phyloP scores from a whole-genome alignment of 1,284 basidiomycete genomes.

The Cutaneotrichosporon cyanovorans region DNA sequence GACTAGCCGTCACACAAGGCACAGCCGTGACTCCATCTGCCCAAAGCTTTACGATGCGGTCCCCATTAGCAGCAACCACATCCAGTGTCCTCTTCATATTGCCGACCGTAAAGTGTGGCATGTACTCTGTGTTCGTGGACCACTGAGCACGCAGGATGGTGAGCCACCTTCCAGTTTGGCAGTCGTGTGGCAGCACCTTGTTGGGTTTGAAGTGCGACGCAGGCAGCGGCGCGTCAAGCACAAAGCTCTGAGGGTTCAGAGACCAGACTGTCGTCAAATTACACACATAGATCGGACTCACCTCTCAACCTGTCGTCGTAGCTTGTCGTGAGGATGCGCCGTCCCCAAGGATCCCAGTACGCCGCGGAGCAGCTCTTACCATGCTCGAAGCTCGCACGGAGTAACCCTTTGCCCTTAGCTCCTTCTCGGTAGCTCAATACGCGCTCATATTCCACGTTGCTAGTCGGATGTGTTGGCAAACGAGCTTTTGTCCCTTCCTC shows the following conservation, averaged over 20 bases:
- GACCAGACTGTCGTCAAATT: conserved; percentile 39
- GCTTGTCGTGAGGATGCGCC: conserved; percentile 43
- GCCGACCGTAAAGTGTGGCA: conserved; percentile 47
- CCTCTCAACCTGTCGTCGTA: conserved; percentile 46
- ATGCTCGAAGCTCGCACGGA: conserved; percentile 38
- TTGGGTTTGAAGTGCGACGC: conserved; percentile 31
- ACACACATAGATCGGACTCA: conserved; percentile 18
- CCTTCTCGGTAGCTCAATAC: conserved; percentile 18
- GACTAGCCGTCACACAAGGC: conserved; percentile 46
- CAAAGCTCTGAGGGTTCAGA: conserved; percentile 32
- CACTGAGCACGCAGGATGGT: conserved; percentile 49
- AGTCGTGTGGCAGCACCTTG: conserved; percentile 42
- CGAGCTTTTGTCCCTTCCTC: conserved; percentile 8
- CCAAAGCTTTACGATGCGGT: conserved; percentile 36
- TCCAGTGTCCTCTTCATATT: conserved; percentile 48
- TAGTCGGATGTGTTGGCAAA: conserved; percentile 18
- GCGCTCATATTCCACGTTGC: conserved; percentile 20
- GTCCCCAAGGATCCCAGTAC: conserved; percentile 49
- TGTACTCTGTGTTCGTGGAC: conserved; percentile 43
- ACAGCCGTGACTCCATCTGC: conserved; percentile 45
- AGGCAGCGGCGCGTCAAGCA: conserved; percentile 26
- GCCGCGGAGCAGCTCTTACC: conserved; percentile 47
- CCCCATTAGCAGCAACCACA: conserved; percentile 41
- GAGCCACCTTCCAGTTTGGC: conserved; percentile 48
- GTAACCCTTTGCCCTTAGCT: conserved; percentile 29